phyloP scores from a whole-genome alignment of 31 red algal species.

The Odonthalia washingtoniensis region DNA sequence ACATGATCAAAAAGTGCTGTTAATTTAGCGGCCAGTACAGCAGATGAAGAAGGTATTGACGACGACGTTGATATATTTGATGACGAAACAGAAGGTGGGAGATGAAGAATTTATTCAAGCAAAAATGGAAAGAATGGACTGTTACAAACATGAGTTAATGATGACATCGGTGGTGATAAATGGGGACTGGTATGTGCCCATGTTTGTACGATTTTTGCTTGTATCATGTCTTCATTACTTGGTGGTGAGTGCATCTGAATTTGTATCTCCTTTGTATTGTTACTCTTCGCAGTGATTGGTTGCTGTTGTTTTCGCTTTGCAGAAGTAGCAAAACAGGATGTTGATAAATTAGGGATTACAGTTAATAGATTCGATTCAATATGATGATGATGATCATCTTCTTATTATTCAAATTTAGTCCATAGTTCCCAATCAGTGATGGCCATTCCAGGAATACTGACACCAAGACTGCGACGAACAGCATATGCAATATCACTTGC shows the following conservation, averaged over 20 bases:
- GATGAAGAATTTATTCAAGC: conserved; percentile 3
- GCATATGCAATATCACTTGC: conserved; percentile 25
- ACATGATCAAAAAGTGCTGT: conserved; percentile 22
- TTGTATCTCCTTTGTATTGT: not conserved
- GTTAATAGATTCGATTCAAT: not conserved
- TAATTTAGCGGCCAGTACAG: conserved; percentile 34
- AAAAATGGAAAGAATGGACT: not conserved
- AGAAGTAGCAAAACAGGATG: not conserved
- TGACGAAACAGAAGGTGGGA: conserved; percentile 21
- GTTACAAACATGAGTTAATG: not conserved
- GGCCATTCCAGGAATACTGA: conserved; percentile 17
- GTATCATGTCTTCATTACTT: conserved; percentile 8
- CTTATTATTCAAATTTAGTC: not conserved
- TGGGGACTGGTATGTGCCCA: conserved; percentile 33
- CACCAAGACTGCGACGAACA: conserved; percentile 18
- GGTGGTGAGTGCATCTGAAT: too few relatives aligned
- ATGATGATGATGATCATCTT: not conserved
- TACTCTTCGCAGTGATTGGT: not conserved
- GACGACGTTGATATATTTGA: too few relatives aligned
- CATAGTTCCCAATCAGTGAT: conserved; percentile 16
- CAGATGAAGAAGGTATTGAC: not conserved
- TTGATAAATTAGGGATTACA: not conserved
- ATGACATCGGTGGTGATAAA: not conserved
- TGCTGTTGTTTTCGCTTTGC: not conserved
- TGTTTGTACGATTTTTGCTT: conserved; percentile 1